A percentile compares a stretch with the other conserved stretches of the same genome.
These are phyloP conservation scores for Kregervanrija delftensis DNA, from an alignment of 805 yeast species.

Conservation along the genomic window DNA sequence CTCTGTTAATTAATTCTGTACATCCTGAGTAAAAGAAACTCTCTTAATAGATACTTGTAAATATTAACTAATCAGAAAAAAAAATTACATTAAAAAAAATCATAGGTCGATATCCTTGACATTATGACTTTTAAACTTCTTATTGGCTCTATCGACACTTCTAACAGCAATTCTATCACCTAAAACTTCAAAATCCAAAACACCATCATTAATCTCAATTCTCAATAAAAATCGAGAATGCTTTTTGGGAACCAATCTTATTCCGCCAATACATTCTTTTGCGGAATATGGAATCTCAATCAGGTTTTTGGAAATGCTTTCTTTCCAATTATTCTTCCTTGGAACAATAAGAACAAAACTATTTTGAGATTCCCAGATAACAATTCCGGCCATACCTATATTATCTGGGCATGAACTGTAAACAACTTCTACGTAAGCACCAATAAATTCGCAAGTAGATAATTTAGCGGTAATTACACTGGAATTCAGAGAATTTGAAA, in stretches of 20 bases:
- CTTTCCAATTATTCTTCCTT: conserved; percentile 32
- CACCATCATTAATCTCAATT: conserved; percentile 17
- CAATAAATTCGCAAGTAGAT: conserved; percentile 75
- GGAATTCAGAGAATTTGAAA: conserved; percentile 28
- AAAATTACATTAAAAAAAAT: not conserved
- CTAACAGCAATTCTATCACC: conserved; percentile 77
- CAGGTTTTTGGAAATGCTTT: conserved; percentile 16
- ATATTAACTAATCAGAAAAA: not conserved
- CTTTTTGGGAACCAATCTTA: conserved; percentile 59
- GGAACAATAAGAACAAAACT: conserved; percentile 58
- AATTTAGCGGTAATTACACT: conserved; percentile 43
- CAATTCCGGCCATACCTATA: conserved; percentile 66
- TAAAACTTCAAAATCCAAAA: conserved; percentile 54
- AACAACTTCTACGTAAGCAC: conserved; percentile 56
- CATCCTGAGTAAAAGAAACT: not conserved
- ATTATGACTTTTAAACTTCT: conserved; percentile 76
- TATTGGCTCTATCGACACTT: conserved; percentile 72
- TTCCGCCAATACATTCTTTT: conserved; percentile 46
- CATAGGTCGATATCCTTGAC: conserved; percentile 32
- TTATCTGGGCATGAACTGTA: conserved; percentile 49
- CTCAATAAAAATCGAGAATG: conserved; percentile 57
- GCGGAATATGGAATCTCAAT: conserved; percentile 11
- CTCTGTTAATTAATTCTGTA: conserved; percentile 28
- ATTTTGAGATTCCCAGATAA: conserved; percentile 78
- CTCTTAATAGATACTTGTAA: not conserved